These are phyloP conservation scores for Fusarium mundagurra DNA, from an alignment of 2,329 filamentous ascomycete genomes.

Conservation along the genomic window DNA sequence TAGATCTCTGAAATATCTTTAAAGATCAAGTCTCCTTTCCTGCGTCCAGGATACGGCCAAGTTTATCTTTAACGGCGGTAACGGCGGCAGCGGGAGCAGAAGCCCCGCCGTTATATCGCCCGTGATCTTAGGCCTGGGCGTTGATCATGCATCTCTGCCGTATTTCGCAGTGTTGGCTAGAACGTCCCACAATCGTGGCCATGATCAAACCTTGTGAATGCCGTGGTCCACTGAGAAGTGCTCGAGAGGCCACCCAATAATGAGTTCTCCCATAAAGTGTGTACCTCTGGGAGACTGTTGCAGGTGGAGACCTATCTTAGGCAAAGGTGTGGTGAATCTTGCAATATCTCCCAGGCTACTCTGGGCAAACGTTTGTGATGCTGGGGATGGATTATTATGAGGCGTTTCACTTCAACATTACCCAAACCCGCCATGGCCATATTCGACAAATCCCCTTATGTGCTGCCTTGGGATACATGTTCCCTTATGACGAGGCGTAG, in stretches of 20 bases:
- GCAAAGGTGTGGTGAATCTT: not conserved
- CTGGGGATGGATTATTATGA: not conserved
- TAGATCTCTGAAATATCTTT: not conserved
- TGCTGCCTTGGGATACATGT: not conserved
- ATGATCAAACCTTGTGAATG: not conserved
- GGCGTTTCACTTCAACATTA: not conserved
- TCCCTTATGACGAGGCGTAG: not conserved
- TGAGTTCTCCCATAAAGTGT: not conserved
- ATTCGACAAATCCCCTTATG: not conserved
- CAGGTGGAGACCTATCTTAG: not conserved
- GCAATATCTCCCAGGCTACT: not conserved
- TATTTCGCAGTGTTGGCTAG: not conserved
- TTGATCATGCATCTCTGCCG: constrained; percentile 1
- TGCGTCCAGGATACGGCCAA: constrained; percentile 2
- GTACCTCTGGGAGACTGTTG: not conserved
- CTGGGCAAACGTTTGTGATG: not conserved
- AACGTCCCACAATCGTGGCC: not conserved
- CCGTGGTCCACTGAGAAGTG: not conserved
- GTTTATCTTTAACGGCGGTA: not conserved
- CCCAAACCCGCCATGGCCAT: not conserved
- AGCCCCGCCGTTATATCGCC: constrained; percentile 28
- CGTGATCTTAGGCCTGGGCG: not conserved
- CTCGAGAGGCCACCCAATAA: not conserved
- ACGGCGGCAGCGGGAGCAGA: constrained; percentile 1
- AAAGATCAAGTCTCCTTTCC: not conserved